Conservation (phyloP, 2,329 filamentous ascomycete species). For the Madurella fahalii region DNA sequence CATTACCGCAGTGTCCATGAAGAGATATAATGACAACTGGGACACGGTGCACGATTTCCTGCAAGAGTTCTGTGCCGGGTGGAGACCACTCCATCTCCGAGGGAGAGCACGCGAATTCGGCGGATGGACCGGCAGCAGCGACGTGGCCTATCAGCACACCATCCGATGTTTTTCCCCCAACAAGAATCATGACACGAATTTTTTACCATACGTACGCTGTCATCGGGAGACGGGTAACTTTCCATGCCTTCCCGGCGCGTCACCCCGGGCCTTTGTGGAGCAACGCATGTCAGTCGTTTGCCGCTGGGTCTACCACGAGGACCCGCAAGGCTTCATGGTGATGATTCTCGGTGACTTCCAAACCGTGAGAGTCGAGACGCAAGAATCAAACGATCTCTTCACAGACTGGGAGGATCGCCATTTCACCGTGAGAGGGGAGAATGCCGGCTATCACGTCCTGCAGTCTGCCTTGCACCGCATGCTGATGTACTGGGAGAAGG, state of each 20-base stretch:
- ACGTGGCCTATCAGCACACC: conserved; percentile 1
- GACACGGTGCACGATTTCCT: neutral
- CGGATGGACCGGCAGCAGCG: neutral
- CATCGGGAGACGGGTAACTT: conserved; percentile 1
- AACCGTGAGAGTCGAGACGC: neutral
- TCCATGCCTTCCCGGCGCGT: neutral
- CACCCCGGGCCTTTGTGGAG: neutral
- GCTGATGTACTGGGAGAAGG: neutral
- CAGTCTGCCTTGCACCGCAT: conserved; percentile 1
- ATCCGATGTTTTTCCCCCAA: conserved; percentile 1
- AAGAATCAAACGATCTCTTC: neutral
- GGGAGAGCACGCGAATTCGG: neutral
- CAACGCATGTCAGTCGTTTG: conserved; percentile 3
- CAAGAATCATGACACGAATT: neutral
- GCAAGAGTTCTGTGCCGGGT: neutral
- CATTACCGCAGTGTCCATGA: neutral
- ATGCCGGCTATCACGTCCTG: conserved; percentile 5
- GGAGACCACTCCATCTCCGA: conserved; percentile 1
- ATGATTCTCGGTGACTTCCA: neutral
- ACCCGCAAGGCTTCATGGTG: neutral
- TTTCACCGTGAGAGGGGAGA: neutral
- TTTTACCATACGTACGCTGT: neutral
- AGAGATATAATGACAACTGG: neutral
- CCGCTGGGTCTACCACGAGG: neutral
- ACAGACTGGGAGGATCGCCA: neutral